Base-by-base conservation (phyloP, 768 basidiomycete genomes). In the Leccinum barrowsii region DNA sequence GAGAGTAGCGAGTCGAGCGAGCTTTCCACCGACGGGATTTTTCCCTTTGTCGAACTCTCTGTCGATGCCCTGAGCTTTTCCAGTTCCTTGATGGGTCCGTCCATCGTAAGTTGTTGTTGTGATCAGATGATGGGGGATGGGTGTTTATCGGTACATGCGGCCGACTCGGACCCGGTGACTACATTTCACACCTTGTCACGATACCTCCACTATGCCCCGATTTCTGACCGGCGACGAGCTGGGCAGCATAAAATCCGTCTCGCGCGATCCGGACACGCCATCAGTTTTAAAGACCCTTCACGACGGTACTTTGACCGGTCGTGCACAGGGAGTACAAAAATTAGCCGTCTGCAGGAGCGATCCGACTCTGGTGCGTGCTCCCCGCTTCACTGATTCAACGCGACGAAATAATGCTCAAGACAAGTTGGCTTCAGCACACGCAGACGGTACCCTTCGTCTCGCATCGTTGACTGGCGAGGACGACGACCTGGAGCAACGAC, bases 181-280 rank as follows among this genome's bases (percentile, higher is more conserved):
- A 32, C 19, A 30, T 32, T 30, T 63, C 55, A 57, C 55, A 17
- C 50, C 24, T 59, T 58, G 63, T 67, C 66, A 72, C 68, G 61
- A 63, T 61, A 70, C 69, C 17, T 56, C 35, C 48, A 30, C 28
- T 12, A 90, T 89, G 87, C 75, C 83, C 68, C 82, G 80, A 58
- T 91, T 92, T 73, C 74, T 90, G 52, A 72, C 84, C 48, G 92
- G 89, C 61, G 92, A 93, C 74, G 87, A 90, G 62, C 83, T 89
- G 32, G 92, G 91, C 19, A 83, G 81, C 57, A 80, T 92, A 58
- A 92, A 92, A 73, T 72, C 82, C 7, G 66, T 90, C 56, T 73
- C 65, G 10, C 87, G 81, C 64, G 54, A 69, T 4, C 63, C 73
- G 49, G 61, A 66, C 56, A 80, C 77, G 54, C 66, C 71, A 2